Percentiles rank a stretch among this genome's conserved stretches.
phyloP scores from a whole-genome alignment of 2,329 filamentous ascomycete species.

The Aaosphaeria arxii region DNA sequence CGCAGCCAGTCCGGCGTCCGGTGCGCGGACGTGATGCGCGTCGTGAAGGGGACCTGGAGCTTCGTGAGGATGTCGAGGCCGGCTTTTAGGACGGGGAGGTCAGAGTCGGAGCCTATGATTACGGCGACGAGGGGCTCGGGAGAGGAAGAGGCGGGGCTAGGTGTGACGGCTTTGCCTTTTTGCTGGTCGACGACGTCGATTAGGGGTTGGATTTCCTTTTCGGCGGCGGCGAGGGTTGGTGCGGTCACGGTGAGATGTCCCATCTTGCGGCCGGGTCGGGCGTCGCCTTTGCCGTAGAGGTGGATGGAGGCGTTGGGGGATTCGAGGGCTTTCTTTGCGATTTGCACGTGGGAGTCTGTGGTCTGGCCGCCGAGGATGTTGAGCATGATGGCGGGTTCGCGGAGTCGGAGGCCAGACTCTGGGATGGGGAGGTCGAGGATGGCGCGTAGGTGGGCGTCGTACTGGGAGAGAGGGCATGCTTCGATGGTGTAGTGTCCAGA shows the following conservation, averaged over 20 bases:
- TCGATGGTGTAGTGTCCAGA: slow-evolving; percentile 96
- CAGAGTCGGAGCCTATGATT: slow-evolving; percentile 82
- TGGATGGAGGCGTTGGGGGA: slow-evolving; percentile 67
- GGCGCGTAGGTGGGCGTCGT: slow-evolving; percentile 81
- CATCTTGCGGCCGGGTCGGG: slow-evolving; percentile 88
- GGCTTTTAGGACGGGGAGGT: slow-evolving; percentile 65
- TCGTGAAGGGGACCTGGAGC: slow-evolving; percentile 70
- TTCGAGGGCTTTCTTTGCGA: slow-evolving; percentile 56
- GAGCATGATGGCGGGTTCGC: slow-evolving; percentile 68
- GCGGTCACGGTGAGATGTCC: slow-evolving; percentile 86
- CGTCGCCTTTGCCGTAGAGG: slow-evolving; percentile 83
- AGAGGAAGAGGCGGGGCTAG: slow-evolving; percentile 9
- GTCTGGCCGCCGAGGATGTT: slow-evolving; percentile 73
- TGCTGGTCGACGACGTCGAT: slow-evolving; percentile 63
- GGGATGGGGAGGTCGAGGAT: slow-evolving; percentile 68
- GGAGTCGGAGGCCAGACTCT: slow-evolving; percentile 52
- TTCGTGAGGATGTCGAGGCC: slow-evolving; percentile 64
- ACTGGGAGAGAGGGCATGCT: slow-evolving; percentile 85
- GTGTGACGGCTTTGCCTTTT: slow-evolving; percentile 33
- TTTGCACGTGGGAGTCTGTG: slow-evolving; percentile 60
- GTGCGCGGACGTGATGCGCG: slow-evolving; percentile 73
- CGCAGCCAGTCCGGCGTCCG: slow-evolving; percentile 50
- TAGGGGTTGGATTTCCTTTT: slow-evolving; percentile 66
- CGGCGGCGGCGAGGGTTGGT: slow-evolving; percentile 64
- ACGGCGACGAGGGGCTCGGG: slow-evolving; percentile 64